Conservation (phyloP, 768 basidiomycete genomes). For the Termitomyces sp. region DNA sequence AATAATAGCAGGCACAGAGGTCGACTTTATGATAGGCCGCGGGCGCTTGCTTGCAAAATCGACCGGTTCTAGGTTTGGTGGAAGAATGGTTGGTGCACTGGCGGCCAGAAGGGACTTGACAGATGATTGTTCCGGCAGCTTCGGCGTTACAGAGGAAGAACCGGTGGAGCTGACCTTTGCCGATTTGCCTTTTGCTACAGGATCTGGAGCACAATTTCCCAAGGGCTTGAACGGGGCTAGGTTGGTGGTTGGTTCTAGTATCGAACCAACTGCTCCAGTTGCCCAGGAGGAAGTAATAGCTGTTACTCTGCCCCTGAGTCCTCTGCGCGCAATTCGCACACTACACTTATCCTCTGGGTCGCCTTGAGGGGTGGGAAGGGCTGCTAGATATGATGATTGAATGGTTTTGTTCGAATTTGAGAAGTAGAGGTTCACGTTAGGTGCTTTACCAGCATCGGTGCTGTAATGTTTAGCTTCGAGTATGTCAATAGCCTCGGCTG, state of each 20-base stretch:
- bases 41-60: conserved; percentile 20
- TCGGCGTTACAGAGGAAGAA: conserved; percentile 3
- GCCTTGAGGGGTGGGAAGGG: conserved; percentile 26
- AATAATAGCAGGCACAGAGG: conserved; percentile 62
- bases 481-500: not conserved
- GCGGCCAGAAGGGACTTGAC: conserved; percentile 5
- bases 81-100: conserved; percentile 7
- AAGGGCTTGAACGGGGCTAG: conserved; percentile 1
- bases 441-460: conserved; percentile 14
- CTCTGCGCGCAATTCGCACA: conserved; percentile 72
- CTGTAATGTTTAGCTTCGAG: conserved; percentile 15
- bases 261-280: conserved; percentile 30
- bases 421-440: conserved; percentile 5
- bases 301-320: conserved; percentile 69
- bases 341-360: conserved; percentile 65
- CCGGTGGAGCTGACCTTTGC: not conserved
- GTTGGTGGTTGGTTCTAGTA: not conserved
- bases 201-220: not conserved
- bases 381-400: conserved; percentile 19
- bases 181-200: not conserved
- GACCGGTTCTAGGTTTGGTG: conserved; percentile 8
- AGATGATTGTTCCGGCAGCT: not conserved
- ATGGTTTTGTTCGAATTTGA: conserved; percentile 10
- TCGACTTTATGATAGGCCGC: conserved; percentile 47
- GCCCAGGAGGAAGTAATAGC: conserved; percentile 75